Percentiles rank a stretch among this genome's conserved stretches.
phyloP scores from a whole-genome alignment of 164 flowering plant species.

The Stephania yunnanensis region DNA sequence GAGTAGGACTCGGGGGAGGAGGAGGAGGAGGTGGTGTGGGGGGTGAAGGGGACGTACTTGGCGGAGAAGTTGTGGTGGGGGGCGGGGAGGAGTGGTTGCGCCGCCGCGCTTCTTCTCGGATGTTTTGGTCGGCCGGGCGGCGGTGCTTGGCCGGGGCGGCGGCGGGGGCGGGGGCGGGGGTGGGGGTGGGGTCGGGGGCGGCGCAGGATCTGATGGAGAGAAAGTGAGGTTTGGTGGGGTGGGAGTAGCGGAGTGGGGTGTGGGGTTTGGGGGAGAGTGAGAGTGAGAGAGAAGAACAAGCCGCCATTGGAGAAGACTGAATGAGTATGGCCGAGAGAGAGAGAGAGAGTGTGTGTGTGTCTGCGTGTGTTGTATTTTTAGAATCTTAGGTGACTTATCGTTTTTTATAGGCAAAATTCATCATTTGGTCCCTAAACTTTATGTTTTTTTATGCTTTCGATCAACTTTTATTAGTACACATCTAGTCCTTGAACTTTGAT shows the following conservation, averaged over 20 bases:
- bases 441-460: too few relatives aligned
- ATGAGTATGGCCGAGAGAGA: too few relatives aligned
- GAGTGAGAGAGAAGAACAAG: conserved; percentile 15
- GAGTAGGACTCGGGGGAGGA: conserved; percentile 63
- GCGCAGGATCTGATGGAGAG: conserved; percentile 12
- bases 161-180: conserved; percentile 11
- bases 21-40: conserved; percentile 21
- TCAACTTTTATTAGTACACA: too few relatives aligned
- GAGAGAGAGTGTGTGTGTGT: too few relatives aligned
- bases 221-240: background rate
- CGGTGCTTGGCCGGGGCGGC: conserved; percentile 28
- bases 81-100: conserved; percentile 20
- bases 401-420: too few relatives aligned
- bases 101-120: conserved; percentile 72
- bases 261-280: conserved; percentile 9
- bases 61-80: conserved; percentile 56
- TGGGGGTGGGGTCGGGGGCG: conserved; percentile 3
- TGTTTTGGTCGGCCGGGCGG: conserved; percentile 49
- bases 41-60: conserved; percentile 70
- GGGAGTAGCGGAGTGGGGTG: conserved; percentile 12
- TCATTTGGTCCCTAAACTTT: too few relatives aligned
- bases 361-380: too few relatives aligned
- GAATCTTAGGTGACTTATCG: too few relatives aligned
- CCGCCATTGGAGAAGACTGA: conserved; percentile 8
- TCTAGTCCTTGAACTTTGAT: too few relatives aligned